Base-by-base conservation (phyloP, 352 stramenopile species). In the Phytophthora tubulina region DNA sequence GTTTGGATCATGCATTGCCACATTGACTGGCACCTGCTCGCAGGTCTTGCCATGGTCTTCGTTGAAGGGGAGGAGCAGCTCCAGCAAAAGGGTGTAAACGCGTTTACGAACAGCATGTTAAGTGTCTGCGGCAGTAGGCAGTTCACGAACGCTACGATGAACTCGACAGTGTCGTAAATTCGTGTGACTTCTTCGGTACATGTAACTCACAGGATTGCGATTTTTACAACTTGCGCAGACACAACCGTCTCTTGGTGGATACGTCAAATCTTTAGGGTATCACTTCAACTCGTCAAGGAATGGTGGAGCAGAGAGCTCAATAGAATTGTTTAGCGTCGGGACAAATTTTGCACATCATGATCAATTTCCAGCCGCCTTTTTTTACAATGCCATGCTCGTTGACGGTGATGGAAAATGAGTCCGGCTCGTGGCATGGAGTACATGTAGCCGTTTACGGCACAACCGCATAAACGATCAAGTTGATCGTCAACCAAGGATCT, bases 1-100 rank as follows among this genome's bases (percentile, higher is more conserved):
- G 73, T 73, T 2, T 84, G 73, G 77, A 63, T 78, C 32, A 36
- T 84, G 46, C 77, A 84, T 49, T 81, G 77, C 65, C 76, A 84
- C 50, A 74, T 81, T 17, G 76, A 80, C 13, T 81, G 70, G 62
- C 76, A 84, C 45, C 49, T 80, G 31, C 64, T 60, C 7, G 64
- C 56, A n/a, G 76, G 76, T 39, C 41, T 80, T 17, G 58, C 75
- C 17, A 76, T 73, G 68, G 38, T 75, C 1, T n/a, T 75, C 3
- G 62, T 75, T n/a, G 68, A 72, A 32, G 68, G 68, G 8, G 62
- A 72, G 50, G 49, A 63, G 10, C 61, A 72, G 41, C 52, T 75
- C 32, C 53, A 64, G 4, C 41, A 27, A 27, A 27, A 27, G 21
- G 21, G 21, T 27, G 21, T 27, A 27, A 27, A 27, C 21, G 21